Percentiles rank a stretch among this genome's conserved stretches.
These are phyloP conservation scores for Collybia mongolica DNA, from an alignment of 768 basidiomycete species.

Conservation along the genomic window DNA sequence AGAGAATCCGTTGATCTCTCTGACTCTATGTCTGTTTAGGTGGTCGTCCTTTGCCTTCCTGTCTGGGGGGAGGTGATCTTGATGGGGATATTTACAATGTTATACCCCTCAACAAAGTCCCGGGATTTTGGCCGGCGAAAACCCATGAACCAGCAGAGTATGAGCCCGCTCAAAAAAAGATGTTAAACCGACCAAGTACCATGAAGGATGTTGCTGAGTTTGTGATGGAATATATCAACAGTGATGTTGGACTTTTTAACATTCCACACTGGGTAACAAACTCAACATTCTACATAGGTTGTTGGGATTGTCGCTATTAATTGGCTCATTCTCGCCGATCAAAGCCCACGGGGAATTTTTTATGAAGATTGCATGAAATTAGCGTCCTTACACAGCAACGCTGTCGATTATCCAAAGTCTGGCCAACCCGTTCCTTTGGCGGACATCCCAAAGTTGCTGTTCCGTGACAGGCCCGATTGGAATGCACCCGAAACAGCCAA, in stretches of 20 bases:
- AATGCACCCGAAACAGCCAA: slow-evolving; percentile 58
- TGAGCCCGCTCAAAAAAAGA: slow-evolving; percentile 41
- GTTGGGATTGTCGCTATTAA: slow-evolving; percentile 62
- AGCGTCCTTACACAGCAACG: slow-evolving; percentile 58
- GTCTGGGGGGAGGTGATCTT: slow-evolving; percentile 66
- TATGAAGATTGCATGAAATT: slow-evolving; percentile 52
- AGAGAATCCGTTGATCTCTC: neutral
- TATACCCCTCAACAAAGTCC: slow-evolving; percentile 37
- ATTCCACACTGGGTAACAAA: neutral
- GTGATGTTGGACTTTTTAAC: slow-evolving; percentile 43
- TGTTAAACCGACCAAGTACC: slow-evolving; percentile 46
- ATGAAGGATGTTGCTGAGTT: slow-evolving; percentile 70
- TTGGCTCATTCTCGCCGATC: slow-evolving; percentile 68
- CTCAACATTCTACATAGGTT: slow-evolving; percentile 30
- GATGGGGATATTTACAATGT: slow-evolving; percentile 66
- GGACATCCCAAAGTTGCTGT: slow-evolving; percentile 43
- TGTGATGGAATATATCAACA: slow-evolving; percentile 66
- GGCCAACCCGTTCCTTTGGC: slow-evolving; percentile 40
- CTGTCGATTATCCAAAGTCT: slow-evolving; percentile 68
- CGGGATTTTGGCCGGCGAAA: slow-evolving; percentile 27
- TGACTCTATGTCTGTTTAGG: slow-evolving; percentile 32
- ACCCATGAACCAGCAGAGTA: slow-evolving; percentile 53
- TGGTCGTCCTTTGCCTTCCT: slow-evolving; percentile 56
- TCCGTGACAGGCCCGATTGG: slow-evolving; percentile 55
- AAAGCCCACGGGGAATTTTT: slow-evolving; percentile 41